Evolutionary conservation across 768 basidiomycete genomes (phyloP).

Genomic region (Podaxis pistillaris): DNA sequence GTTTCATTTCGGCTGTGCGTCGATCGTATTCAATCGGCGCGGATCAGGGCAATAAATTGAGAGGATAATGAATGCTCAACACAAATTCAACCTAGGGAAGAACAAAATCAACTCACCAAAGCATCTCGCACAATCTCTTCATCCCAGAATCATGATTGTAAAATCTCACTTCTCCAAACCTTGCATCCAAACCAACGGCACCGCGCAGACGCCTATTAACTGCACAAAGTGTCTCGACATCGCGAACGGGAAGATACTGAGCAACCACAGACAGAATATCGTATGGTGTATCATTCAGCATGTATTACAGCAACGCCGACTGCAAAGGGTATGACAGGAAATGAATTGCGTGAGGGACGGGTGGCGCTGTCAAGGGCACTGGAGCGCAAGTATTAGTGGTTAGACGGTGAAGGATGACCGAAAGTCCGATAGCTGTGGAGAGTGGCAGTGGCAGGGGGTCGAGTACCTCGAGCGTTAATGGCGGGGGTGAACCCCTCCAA

Average conservation of each 20-base stretch:
- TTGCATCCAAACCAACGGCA: conserved; percentile 20
- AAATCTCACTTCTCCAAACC: conserved; percentile 23
- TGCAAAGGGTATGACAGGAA: too few relatives aligned
- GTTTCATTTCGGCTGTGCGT: neutral
- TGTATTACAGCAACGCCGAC: neutral
- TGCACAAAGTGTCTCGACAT: conserved; percentile 18
- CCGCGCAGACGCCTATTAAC: conserved; percentile 23
- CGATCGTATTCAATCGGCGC: neutral
- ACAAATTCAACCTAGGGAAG: neutral
- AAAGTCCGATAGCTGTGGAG: neutral
- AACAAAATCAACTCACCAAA: conserved; percentile 18
- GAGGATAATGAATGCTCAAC: neutral
- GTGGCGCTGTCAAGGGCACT: neutral
- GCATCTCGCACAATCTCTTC: conserved; percentile 23
- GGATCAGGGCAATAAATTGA: neutral
- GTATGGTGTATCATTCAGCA: conserved; percentile 15
- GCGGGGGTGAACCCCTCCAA: conserved; percentile 10
- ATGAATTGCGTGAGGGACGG: neutral
- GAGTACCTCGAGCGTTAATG: conserved; percentile 5
- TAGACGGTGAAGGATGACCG: neutral
- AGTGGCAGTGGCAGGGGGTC: neutral
- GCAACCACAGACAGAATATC: conserved; percentile 24
- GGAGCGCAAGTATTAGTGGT: neutral
- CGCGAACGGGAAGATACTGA: conserved; percentile 19
- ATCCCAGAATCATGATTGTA: conserved; percentile 19